Evolutionary conservation across 805 yeast genomes (phyloP), one percentile per base, ranked within the genome.

Genomic region (Myxozyma lipomycoides): DNA sequence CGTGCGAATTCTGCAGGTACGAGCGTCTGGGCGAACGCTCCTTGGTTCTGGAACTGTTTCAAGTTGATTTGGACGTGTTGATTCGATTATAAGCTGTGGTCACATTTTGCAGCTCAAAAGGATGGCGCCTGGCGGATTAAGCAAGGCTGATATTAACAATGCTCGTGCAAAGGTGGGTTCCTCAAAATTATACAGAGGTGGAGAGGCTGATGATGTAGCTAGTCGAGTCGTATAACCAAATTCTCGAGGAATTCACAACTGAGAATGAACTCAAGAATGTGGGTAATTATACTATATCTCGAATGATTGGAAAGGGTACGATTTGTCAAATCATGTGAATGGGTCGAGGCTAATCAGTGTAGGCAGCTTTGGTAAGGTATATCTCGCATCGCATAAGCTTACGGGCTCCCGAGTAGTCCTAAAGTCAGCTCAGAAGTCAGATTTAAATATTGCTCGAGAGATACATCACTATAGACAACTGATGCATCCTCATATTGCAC

Each of bases 391-490:
- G 34, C 98, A 91, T 62, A 76, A 76, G 45, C 73, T 89, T 41
- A 77, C 95, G 9, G 81, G 81, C 48, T 73, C 80, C n/a, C 82
- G 78, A 63, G 75, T 91, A 2, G 98, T 93, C 17, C 68, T 93
- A 55, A 91, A 91, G 62, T 84, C 73, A 38, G 91, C 95, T 6
- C 70, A 74, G 12, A 80, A 82, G 51, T 78, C 77, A 42, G 95
- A 87, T 64, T 89, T 95, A 28, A 88, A 90, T 62, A 76, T 91
- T 21, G 95, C 90, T 35, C 72, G 97, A 48, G 98, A 91, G 62
- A 87, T 87, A 26, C 88, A 85, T 63, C 93, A 88, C 65, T 90
- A 90, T 61, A 75, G 87, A 45, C 93, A 87, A 63, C 80, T 93
- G 58, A 77, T 77, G 34, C 96, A 89, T 65, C 87, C 88, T 3